Evolutionary conservation across 1,284 basidiomycete genomes (phyloP), one percentile per base, ranked within the genome.

Genomic region (Ceratobasidium sp.): DNA sequence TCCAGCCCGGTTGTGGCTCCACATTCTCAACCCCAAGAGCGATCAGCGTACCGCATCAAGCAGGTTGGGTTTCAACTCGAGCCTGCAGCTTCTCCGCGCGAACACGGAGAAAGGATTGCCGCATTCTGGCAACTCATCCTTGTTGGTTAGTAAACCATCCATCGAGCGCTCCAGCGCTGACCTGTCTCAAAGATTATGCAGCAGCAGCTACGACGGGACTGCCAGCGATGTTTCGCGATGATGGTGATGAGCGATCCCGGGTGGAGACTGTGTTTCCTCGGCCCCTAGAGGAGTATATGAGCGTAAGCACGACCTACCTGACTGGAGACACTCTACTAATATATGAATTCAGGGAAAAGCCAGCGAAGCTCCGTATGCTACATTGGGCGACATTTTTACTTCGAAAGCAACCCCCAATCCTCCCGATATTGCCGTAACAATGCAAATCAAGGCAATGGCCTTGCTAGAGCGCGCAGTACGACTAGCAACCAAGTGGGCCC

Each of bases 81-180:
- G 19, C 62, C 50, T 42, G 50, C 62, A 46, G 23, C 2, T 11
- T 66, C 52, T 30, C 36, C 62, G 13, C 50, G 62, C 13, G 62
- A 66, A n/a, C 62, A 66, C 23, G 62, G 62, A 1, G 62, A 66
- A n/a, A 46, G 62, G 13, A 66, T 66, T 42, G 62, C 62, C 44
- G 62, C 62, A 27, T 66, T 66, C 44, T 66, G 62, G 62, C 62
- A 66, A 23, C 52, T 66, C 1, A 33, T 66, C 13, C 36, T 66
- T 11, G 62, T 66, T 8, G 62, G 62, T 36, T 27, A 66, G 62
- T 66, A 29, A 19, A 30, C 16, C 2, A 14, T 46, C 41, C 11
- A 21, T 6, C 1, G 44, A 11, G 19, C 7, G 25, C 39, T 29
- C 33, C 8, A 46, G n/a, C 46, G n/a, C 16, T 56, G 2, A 66